These are phyloP conservation scores for Carpinus viminea DNA, from an alignment of 306 rosid genomes.

Conservation along the genomic window DNA sequence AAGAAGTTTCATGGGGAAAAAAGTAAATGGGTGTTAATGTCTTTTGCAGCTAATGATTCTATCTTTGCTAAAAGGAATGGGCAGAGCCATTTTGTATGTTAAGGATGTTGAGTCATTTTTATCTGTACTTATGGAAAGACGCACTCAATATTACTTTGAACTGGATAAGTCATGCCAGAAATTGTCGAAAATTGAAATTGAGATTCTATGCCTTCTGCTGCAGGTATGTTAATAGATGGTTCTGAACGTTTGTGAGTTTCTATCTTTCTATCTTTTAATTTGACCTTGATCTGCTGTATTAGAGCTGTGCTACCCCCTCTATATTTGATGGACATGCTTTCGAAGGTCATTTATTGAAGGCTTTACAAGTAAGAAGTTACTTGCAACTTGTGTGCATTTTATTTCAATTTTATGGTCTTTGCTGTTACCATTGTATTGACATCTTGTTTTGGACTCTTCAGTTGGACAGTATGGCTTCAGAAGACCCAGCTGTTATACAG, in stretches of 20 bases:
- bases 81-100: slow-evolving; percentile 52
- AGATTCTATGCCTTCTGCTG: slow-evolving; percentile 71
- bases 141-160: slow-evolving; percentile 38
- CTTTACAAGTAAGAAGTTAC: slow-evolving; percentile 59
- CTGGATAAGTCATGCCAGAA: slow-evolving; percentile 34
- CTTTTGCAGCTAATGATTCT: slow-evolving; percentile 71
- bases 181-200: slow-evolving; percentile 60
- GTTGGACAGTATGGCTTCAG: slow-evolving; percentile 57
- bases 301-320: slow-evolving; percentile 68
- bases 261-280: slow-evolving; percentile 20
- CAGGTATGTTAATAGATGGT: slow-evolving; percentile 53
- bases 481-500: slow-evolving; percentile 58
- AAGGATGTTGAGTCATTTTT: slow-evolving; percentile 55
- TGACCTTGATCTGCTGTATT: slow-evolving; percentile 28
- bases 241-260: not conserved
- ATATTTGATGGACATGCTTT: slow-evolving; percentile 50
- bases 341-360: slow-evolving; percentile 58
- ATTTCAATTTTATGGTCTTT: not conserved
- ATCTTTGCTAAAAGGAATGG: slow-evolving; percentile 78
- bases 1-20: not conserved
- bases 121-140: slow-evolving; percentile 53
- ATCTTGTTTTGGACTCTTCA: slow-evolving; percentile 32
- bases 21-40: slow-evolving; percentile 22
- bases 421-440: slow-evolving; percentile 20
- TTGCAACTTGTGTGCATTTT: slow-evolving; percentile 2